Evolutionary conservation across 257 asterid genomes (phyloP), one percentile per base, ranked within the genome.

Genomic region (Gardenia jasminoides): DNA sequence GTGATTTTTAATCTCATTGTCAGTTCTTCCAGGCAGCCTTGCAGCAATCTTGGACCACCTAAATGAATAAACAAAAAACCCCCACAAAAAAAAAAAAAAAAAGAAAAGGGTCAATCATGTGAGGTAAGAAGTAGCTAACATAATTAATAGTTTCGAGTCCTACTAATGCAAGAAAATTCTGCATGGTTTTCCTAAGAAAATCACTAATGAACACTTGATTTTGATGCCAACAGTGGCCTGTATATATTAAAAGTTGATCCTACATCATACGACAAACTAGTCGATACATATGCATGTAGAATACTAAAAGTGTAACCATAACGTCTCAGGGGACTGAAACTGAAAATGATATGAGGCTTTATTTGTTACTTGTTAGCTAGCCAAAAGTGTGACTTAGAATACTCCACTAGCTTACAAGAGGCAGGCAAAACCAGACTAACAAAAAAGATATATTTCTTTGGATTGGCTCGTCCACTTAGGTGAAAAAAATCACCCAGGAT

Each of bases 1-100:
- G 7, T 94, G 99, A 75, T 94, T 94, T 83, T 94, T 94, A 67
- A 94, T 94, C 88, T 94, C 99, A 10, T 93, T 94, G 47, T 94
- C 99, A 1, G 99, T 94, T 47, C 99, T 89, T 75, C 99, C 99
- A 0, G 99, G 97, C 86, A 94, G 76, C 81, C 90, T 86, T 79
- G 99, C 89, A 61, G 98, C 99, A n/a, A 94, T 94, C 75, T 93
- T 94, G 6, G 98, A 50, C 47, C 24, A 70, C 74, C 78, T 64
- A 79, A 72, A 31, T 66, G 19, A 79, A 64, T 4, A 31, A 33
- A 56, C 0, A 11, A 33, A 0, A n/a, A 74, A 75, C 4, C 7
- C 13, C 6, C 8, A n/a, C 33, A 62, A 0, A 59, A 15, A 3
- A 39, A 30, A 43, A 0, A 65, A n/a, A n/a, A n/a, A n/a, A n/a